Evolutionary conservation across 2,329 filamentous ascomycete genomes (phyloP), one percentile per base, ranked within the genome.

Genomic region (Nigrospora osmanthi): DNA sequence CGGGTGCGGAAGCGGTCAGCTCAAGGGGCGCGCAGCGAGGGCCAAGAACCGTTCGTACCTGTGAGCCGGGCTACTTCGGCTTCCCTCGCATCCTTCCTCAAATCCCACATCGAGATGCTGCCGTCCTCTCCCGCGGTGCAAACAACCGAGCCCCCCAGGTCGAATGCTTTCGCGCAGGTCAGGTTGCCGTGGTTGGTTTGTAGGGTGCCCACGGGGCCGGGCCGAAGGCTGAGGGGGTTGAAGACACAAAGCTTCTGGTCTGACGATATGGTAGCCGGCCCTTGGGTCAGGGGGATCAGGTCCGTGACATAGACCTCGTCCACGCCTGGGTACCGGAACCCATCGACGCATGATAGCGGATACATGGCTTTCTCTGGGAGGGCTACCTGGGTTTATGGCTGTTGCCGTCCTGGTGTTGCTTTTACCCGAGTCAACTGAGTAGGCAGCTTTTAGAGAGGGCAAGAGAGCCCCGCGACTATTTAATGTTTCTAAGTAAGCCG

Each of bases 71-170:
- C 64, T 6, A 70, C 70, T 45, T 65, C 61, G 4, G 68, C 67
- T 30, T 57, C 57, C 10, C 53, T 54, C 1, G 61, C 54, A 11
- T 70, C 64, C 31, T 64, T 67, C 48, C 83, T 72, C 51, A 82
- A 57, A 65, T 89, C 85, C 80, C 82, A 85, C 40, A 85, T 64
- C 0, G 69, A 75, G 11, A 89, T 75, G 10, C 71, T 68, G 9
- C 87, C 86, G 58, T 89, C 82, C 59, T 85, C 78, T 39, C 87
- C 87, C 1, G 84, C 78, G 0, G 86, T 89, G 47, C 78, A 79
- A 6, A 89, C 69, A 16, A 82, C 58, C 5, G 72, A 73, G 28
- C 70, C 71, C 16, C 62, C 63, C 6, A 64, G 65, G 47, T 78
- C 76, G 39, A 79, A 75, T 1, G 75, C 68, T 43, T 75, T 72